Evolutionary conservation across 1,284 basidiomycete species (phyloP), one percentile per base, ranked within the genome.

Genomic region (Earliella scabrosa): DNA sequence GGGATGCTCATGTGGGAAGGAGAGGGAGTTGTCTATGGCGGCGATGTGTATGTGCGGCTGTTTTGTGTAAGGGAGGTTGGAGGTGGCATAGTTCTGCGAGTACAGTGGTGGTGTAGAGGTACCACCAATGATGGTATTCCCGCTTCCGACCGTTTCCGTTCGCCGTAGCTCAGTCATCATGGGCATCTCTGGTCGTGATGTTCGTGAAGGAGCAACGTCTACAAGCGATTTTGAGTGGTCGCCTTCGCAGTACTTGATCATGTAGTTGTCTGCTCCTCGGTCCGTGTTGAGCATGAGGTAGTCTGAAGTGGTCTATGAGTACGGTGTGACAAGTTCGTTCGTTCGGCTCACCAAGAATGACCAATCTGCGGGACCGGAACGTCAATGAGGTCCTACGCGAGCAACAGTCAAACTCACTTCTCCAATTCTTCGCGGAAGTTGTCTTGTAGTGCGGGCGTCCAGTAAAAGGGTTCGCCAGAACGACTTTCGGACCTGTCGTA

Each of bases 1-100:
- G 0, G 94, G 95, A 66, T 96, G 90, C 66, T 92, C 88, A 61
- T 92, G 90, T 38, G 91, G 95, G 68, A 96, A 97, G 0, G 92
- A 93, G 24, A 97, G 82, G 0, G 92, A 95, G 69, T 97, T 97
- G 69, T 97, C 95, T 58, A 97, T 97, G 10, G 95, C 95, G 51
- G 91, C 92, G 45, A 94, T 90, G 67, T 93, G 92, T 27, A 92
- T 86, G 52, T 79, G 77, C 9, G 77, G 75, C 46, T 73, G 69
- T 24, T 70, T 70, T 11, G 67, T 73, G 59, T 75, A 75, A 10
- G 68, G 64, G 9, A 66, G 45, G 51, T 70, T 60, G 20, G 69
- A 65, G 34, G 62, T 58, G 9, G 56, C 60, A 14, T 62, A 56
- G 9, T 46, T 50, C 32, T 64, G 61, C 26, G 66, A 29, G 52